Evolutionary conservation across 2,329 filamentous ascomycete species (phyloP), one percentile per base, ranked within the genome.

Genomic region (Calonectria pseudoturangicola): DNA sequence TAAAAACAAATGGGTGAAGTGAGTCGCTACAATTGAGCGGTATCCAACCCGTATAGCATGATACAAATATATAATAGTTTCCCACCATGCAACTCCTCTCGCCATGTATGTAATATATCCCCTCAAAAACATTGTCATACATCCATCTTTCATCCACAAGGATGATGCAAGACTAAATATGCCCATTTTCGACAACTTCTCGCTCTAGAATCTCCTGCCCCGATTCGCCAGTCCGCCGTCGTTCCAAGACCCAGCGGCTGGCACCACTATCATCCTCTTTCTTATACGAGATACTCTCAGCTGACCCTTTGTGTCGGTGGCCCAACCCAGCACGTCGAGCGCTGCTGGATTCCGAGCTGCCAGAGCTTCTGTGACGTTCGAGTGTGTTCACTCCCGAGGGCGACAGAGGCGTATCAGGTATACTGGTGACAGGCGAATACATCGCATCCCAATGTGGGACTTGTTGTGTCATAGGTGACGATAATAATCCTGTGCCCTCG

Each of bases 211-310:
- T 82, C 79, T 93, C 91, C 81, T 93, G 88, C 0, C 92, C 93
- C 71, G 86, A 88, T 77, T 94, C 92, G 1, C 87, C 91, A 3
- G 92, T 93, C 43, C 93, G 85, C 66, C 93, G 87, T 43, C 93
- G 85, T 82, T 95, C 93, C 76, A 95, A 85, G 9, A 95, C 89
- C 93, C 93, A 95, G 56, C 92, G 85, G 68, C 87, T 89, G 75
- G 89, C 89, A 1, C 88, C 89, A 10, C 87, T 87, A 2, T 89
- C 87, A 56, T 92, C 90, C 79, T 93, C 91, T 73, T 92, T 91
- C 58, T 89, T 88, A 81, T 95, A 95, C 8, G 92, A 92, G 41
- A 95, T 91, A 74, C 92, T 93, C 76, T 94, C 93, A 2, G 91
- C 87, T 56, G 90, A 93, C 63, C 89, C 85, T 75, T 87, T 88